Base-by-base conservation (phyloP, 305 asterid species). In the Caryopteris hybrid region DNA sequence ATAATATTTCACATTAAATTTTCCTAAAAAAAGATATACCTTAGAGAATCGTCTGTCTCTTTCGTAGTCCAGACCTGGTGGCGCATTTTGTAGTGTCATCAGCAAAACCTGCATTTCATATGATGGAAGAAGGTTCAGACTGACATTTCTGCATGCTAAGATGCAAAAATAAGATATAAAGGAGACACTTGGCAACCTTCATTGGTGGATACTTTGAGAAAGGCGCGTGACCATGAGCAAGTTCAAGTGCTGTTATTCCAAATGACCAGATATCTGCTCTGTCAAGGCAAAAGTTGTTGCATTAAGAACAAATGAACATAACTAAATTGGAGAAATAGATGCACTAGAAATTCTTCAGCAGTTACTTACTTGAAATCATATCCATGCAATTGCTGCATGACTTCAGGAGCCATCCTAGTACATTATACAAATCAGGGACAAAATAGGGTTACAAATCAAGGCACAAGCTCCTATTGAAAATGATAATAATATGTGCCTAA, bases 241-340 rank as follows among this genome's bases (percentile, higher is more conserved):
- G 98, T 79, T 95, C 99, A 73, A 89, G 99, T 17, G 99, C 98
- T 55, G 99, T 92, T 76, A 95, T 95, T 69, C 99, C 99, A 38
- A 95, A 85, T 61, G 99, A 95, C 99, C 99, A 95, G 45, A 92
- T 95, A 83, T 95, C 99, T 71, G 98, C 99, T 84, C 99, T 95
- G 92, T 77, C 79, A 64, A 79, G 66, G 70, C 75, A 74, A 79
- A 82, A 51, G n/a, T 61, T 39, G 10, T 39, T 38, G 60, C 54
- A 72, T 50, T 50, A 48, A 72, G 42, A 58, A 46, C 58, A 39
- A 27, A 45, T 60, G 50, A 81, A 63, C 54, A 54, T 56, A 47
- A 21, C 61, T 38, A 70, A 41, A 56, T 69, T 16, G 9, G n/a
- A 48, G 69, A 64, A 74, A 66, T 22, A 56, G 50, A 38, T 22